Evolutionary conservation across 768 basidiomycete genomes (phyloP).

Genomic region (Hortiboletus flavorubellus): DNA sequence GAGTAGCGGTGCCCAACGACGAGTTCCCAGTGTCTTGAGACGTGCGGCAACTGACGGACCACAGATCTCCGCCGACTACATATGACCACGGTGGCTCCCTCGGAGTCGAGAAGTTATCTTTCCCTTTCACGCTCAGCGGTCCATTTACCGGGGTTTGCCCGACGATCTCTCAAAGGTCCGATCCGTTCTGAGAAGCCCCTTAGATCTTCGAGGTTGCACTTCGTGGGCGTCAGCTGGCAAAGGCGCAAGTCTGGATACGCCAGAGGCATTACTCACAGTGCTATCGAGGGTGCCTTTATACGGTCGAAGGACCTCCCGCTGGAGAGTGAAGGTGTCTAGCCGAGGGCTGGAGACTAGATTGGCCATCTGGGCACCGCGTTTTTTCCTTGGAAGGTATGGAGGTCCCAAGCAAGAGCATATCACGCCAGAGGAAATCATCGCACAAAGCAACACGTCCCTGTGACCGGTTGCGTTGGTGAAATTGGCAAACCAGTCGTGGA

Average conservation of each 20-base stretch:
- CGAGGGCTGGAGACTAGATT: constrained; percentile 32
- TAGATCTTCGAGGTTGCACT: constrained; percentile 47
- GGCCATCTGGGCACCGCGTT: constrained; percentile 37
- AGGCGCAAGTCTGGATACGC: constrained; percentile 46
- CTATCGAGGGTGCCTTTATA: constrained; percentile 42
- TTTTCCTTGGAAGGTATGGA: constrained; percentile 53
- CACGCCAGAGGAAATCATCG: constrained; percentile 50
- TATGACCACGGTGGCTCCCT: constrained; percentile 47
- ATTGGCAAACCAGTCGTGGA: constrained; percentile 38
- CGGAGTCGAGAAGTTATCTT: constrained; percentile 28
- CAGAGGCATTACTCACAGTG: constrained; percentile 37
- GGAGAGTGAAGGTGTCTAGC: constrained; percentile 22
- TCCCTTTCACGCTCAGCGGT: constrained; percentile 25
- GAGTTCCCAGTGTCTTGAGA: constrained; percentile 34
- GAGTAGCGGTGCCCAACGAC: constrained; percentile 27
- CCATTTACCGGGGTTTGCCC: constrained; percentile 36
- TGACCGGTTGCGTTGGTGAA: constrained; percentile 35
- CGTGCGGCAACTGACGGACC: constrained; percentile 56
- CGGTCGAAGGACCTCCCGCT: constrained; percentile 30
- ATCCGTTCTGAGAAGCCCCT: constrained; percentile 43
- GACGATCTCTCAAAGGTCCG: constrained; percentile 42
- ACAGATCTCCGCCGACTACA: constrained; percentile 47
- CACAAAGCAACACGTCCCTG: constrained; percentile 30
- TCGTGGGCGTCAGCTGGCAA: constrained; percentile 40
- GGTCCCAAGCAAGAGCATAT: constrained; percentile 62